Conservation (phyloP, 176 grass and related monocot species). For the Leersia perrieri region DNA sequence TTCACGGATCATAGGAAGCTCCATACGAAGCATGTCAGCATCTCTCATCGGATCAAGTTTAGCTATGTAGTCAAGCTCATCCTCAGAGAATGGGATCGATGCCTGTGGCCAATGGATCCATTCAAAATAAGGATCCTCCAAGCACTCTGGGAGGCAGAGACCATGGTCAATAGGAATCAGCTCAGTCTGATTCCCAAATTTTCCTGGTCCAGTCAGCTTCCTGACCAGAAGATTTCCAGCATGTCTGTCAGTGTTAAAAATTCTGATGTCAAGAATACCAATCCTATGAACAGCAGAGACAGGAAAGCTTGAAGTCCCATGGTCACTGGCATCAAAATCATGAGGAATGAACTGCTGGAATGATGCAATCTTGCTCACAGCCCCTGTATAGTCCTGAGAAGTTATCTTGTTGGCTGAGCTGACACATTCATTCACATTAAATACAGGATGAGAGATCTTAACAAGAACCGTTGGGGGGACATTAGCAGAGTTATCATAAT, state of each 20-base stretch:
- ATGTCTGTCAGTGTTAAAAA: slow-evolving; percentile 80
- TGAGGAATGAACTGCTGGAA: slow-evolving; percentile 73
- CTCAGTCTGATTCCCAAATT: slow-evolving; percentile 53
- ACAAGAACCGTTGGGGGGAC: slow-evolving; percentile 68
- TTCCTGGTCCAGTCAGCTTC: slow-evolving; percentile 47
- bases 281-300: slow-evolving; percentile 74
- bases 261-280: slow-evolving; percentile 82
- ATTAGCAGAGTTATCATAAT: slow-evolving; percentile 63
- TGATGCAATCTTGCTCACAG: slow-evolving; percentile 79
- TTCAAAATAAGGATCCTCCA: slow-evolving; percentile 98
- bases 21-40: slow-evolving; percentile 70
- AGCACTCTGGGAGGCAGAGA: slow-evolving; percentile 77
- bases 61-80: slow-evolving; percentile 77
- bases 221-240: slow-evolving; percentile 69
- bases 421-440: slow-evolving; percentile 59
- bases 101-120: slow-evolving; percentile 97
- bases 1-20: slow-evolving; percentile 86
- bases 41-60: slow-evolving; percentile 79
- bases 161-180: slow-evolving; percentile 85
- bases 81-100: slow-evolving; percentile 72
- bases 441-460: slow-evolving; percentile 65
- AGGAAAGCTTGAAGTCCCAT: slow-evolving; percentile 75
- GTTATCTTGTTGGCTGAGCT: slow-evolving; percentile 26
- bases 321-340: slow-evolving; percentile 82
- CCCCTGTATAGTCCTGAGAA: slow-evolving; percentile 21